Conservation (phyloP, 768 basidiomycete genomes). For the Kwoniella sp. region DNA sequence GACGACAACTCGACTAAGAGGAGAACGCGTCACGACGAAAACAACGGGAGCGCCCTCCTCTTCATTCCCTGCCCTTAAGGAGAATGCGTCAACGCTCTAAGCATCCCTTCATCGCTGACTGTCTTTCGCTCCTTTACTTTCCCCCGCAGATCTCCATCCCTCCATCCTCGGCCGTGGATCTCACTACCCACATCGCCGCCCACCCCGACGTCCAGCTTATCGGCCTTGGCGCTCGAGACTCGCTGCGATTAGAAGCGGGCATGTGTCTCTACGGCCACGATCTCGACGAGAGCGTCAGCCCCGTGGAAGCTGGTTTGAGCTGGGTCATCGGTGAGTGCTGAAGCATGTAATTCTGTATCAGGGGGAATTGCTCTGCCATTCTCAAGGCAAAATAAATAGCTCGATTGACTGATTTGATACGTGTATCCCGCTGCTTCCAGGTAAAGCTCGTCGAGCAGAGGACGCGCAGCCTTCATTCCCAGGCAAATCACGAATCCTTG, state of each 20-base stretch:
- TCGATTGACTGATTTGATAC: not conserved
- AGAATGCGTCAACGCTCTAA: too few species aligned
- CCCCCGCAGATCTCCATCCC: conserved; percentile 75
- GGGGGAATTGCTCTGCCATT: not conserved
- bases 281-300: conserved; percentile 79
- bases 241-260: conserved; percentile 90
- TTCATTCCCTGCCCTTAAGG: too few species aligned
- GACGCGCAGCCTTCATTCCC: conserved; percentile 54
- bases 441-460: conserved; percentile 74
- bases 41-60: too few species aligned
- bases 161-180: conserved; percentile 70
- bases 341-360: not conserved
- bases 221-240: conserved; percentile 90
- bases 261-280: conserved; percentile 97
- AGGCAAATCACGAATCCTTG: conserved; percentile 62
- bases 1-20: too few species aligned
- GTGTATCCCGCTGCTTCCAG: conserved; percentile 56
- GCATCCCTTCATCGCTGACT: too few species aligned
- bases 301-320: conserved; percentile 84
- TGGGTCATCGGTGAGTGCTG: conserved; percentile 83
- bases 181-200: conserved; percentile 67
- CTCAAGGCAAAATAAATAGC: too few species aligned
- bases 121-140: not conserved
- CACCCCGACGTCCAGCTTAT: conserved; percentile 74
- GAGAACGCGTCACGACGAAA: too few species aligned